Evolutionary conservation across 768 basidiomycete species (phyloP), one percentile per base, ranked within the genome.

Genomic region (Phlebiopsis flavidoalba): DNA sequence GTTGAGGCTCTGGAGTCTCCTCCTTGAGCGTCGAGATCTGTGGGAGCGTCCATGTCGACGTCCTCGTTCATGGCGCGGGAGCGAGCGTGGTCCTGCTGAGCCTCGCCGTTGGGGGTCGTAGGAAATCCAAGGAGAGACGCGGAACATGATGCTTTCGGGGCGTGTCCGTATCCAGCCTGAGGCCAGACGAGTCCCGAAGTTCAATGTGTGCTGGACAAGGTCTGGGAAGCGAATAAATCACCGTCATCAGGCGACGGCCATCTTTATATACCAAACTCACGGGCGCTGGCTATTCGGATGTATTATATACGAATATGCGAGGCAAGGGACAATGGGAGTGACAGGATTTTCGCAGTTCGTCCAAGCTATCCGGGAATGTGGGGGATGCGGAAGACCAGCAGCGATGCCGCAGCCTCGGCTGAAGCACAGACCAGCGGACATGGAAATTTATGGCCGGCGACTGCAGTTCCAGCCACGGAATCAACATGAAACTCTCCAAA

Each of bases 21-120:
- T 91, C 89, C 36, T 77, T 79, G 36, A 92, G 81, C 31, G 86
- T 92, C 24, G 90, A 92, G 58, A 93, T 92, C 65, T 85, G 85
- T n/a, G 40, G 91, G 91, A 36, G 90, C 88, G 43, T 91, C 91
- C 88, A 91, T 90, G 47, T 79, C 77, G n/a, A 77, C 67, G 58
- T 80, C 78, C 52, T 77, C 74, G 60, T 77, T 72, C 74, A 77
- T 76, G 58, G 57, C 63, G 49, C 52, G 62, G 57, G 58, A 40
- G 50, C 54, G 51, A 64, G 64, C 52, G 60, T 51, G 63, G 54
- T 60, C 59, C 6, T 62, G 50, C 45, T 54, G 31, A 12, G 55
- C 37, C 52, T 64, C 60, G 57, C 62, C 67, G 63, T 65, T 64
- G 56, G 69, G n/a, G 81, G 69, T 82, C 77, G 75, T 84, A 84